A percentile compares a stretch with the other conserved stretches of the same genome.
phyloP scores from a whole-genome alignment of 176 grass and related monocot genomes.

The Ensete glaucum region DNA sequence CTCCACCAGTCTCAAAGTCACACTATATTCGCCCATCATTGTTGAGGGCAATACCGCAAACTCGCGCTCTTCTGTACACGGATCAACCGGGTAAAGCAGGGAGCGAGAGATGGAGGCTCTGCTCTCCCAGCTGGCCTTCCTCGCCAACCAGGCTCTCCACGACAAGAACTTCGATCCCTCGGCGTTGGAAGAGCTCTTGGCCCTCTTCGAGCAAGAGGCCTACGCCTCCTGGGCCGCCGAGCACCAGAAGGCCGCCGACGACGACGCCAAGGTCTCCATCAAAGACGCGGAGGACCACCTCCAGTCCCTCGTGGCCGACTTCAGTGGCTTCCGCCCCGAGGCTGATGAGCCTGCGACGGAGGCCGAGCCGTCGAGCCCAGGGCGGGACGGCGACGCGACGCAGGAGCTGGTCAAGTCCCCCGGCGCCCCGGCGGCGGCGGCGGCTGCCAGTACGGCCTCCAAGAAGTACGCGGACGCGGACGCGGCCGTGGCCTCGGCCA shows the following conservation, averaged over 20 bases:
- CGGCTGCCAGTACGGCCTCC: not conserved
- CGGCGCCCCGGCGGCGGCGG: not conserved
- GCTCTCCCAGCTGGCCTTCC: conserved; percentile 32
- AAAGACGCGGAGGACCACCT: conserved; percentile 23
- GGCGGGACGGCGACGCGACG: not conserved
- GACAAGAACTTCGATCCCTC: conserved; percentile 24
- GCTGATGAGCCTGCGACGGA: conserved; percentile 4
- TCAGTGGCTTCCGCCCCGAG: conserved; percentile 11
- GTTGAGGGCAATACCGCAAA: too few relatives aligned
- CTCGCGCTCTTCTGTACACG: too few relatives aligned
- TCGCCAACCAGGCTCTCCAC: conserved; percentile 23
- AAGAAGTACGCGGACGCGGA: conserved; percentile 13
- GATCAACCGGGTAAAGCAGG: too few relatives aligned
- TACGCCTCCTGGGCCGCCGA: conserved; percentile 11
- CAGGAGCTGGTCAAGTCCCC: not conserved
- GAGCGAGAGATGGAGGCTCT: conserved; percentile 33
- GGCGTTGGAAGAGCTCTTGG: conserved; percentile 22
- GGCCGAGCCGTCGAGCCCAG: not conserved
- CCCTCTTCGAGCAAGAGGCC: conserved; percentile 39
- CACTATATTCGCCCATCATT: too few relatives aligned
- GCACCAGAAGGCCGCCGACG: conserved; percentile 9
- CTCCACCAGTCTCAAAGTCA: too few relatives aligned
- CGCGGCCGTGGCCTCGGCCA: conserved; percentile 20
- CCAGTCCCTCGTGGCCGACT: conserved; percentile 18
- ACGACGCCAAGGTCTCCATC: conserved; percentile 12